These are phyloP conservation scores for Neonectria coccinea DNA, from an alignment of 2,329 filamentous ascomycete genomes.

Conservation along the genomic window DNA sequence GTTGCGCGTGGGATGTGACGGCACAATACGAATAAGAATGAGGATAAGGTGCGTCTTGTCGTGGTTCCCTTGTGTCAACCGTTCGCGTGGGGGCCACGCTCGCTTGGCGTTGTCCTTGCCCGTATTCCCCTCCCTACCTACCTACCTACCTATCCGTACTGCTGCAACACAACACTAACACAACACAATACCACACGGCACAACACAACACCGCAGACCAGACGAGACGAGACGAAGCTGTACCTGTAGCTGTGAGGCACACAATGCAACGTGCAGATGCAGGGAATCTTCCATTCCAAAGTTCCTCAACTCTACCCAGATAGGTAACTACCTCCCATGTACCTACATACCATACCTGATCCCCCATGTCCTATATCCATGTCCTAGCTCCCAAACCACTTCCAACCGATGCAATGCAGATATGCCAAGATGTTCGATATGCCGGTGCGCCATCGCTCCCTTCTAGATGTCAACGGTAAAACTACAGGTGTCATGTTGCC, in stretches of 20 bases:
- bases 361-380: not conserved
- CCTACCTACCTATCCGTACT: too few relatives aligned
- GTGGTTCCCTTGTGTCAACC: not conserved
- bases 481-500: constrained; percentile 4
- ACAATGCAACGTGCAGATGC: constrained; percentile 12
- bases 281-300: constrained; percentile 24
- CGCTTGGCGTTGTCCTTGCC: not conserved
- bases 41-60: not conserved
- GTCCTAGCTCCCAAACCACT: not conserved
- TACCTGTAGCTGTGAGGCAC: not conserved
- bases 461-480: constrained; percentile 20
- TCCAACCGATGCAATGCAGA: constrained; percentile 4
- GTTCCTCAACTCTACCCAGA: constrained; percentile 23
- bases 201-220: constrained; percentile 3
- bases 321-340: constrained; percentile 15
- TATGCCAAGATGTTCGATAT: constrained; percentile 14
- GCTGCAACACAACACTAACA: not conserved
- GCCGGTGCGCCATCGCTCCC: constrained; percentile 24
- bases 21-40: not conserved
- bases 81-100: constrained; percentile 1
- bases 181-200: not conserved
- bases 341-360: not conserved
- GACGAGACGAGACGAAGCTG: constrained; percentile 8
- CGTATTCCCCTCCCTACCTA: not conserved
- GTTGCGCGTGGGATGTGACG: constrained; percentile 3